Base-by-base conservation (phyloP, 202 grass and related monocot genomes). In the Schoenoplectus triqueter region DNA sequence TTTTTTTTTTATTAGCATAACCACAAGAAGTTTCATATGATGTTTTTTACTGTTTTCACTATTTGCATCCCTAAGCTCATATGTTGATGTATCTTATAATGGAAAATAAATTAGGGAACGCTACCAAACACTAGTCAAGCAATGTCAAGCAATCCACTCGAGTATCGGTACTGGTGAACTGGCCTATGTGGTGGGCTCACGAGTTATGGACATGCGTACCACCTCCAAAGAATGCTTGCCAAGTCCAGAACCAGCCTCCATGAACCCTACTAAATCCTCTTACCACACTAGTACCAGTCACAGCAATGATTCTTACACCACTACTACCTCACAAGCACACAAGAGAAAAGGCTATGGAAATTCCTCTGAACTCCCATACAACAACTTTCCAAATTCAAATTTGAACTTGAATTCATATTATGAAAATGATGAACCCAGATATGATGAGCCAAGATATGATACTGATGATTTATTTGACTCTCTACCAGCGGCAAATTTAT, bases 91-190 rank as follows among this genome's bases (percentile, higher is more conserved):
- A 77, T 60, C 54, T 78, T 60, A 22, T 78, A 31, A 74, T 78
- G 39, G 20, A 60, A 78, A 59, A 78, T 17, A 20, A 49, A 82
- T 67, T 71, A 98, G 96, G 87, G 93, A 99, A 86, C 91, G 62
- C 45, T 99, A 95, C 84, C 89, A 91, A 70, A 65, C 64, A 85
- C 88, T 99, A 92, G 68, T 99, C 41, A 92, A 81, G 77, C 90
- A 99, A 80, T 99, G 96, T 82, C 92, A 90, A 87, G 78, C 81
- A 68, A 94, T 98, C 89, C 96, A 98, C 50, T 83, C 90, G 87
- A 98, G 96, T 84, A 90, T 99, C 67, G 96, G 96, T 79, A 99
- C 96, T 66, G 96, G 96, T 84, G 87, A 94, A 81, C 91, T 99
- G 73, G 96, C 96, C 1, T 95, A 99, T 21, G 84, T 92, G 84